Conservation (phyloP, 257 asterid species). For the Cynanchum wilfordii region DNA sequence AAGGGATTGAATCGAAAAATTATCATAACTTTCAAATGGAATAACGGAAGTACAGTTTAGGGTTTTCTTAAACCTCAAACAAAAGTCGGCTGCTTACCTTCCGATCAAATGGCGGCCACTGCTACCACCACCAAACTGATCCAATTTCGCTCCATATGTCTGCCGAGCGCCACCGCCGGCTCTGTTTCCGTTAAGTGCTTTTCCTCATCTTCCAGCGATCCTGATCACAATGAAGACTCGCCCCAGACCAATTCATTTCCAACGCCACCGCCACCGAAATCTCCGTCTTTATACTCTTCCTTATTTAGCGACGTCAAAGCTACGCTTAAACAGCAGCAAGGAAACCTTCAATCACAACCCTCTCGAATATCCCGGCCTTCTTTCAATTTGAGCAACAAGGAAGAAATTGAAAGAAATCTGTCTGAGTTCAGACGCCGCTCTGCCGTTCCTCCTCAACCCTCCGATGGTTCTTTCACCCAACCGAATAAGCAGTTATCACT, state of each 20-base stretch:
- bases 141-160: slow-evolving; percentile 26
- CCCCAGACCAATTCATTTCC: slow-evolving; percentile 15
- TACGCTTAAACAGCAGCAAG: slow-evolving; percentile 29
- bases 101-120: slow-evolving; percentile 35
- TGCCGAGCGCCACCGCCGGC: background rate
- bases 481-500: slow-evolving; percentile 18
- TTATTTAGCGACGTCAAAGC: slow-evolving; percentile 30
- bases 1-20: no score
- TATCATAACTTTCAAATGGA: no score
- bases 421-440: no score
- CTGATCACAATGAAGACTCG: slow-evolving; percentile 11
- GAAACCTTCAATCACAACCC: slow-evolving; percentile 7
- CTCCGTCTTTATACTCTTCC: slow-evolving; percentile 23
- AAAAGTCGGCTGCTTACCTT: slow-evolving; percentile 10
- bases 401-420: slow-evolving; percentile 17
- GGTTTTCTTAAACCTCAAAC: slow-evolving; percentile 25
- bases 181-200: background rate
- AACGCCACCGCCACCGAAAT: slow-evolving; percentile 15
- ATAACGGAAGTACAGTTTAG: slow-evolving; percentile 3
- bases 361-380: slow-evolving; percentile 16
- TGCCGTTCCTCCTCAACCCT: slow-evolving; percentile 16
- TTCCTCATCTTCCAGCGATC: background rate
- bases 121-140: slow-evolving; percentile 31
- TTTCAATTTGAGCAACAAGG: background rate
- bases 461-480: background rate